phyloP scores from a whole-genome alignment of 495 filamentous ascomycete genomes.

The Annulohypoxylon maeteangense region DNA sequence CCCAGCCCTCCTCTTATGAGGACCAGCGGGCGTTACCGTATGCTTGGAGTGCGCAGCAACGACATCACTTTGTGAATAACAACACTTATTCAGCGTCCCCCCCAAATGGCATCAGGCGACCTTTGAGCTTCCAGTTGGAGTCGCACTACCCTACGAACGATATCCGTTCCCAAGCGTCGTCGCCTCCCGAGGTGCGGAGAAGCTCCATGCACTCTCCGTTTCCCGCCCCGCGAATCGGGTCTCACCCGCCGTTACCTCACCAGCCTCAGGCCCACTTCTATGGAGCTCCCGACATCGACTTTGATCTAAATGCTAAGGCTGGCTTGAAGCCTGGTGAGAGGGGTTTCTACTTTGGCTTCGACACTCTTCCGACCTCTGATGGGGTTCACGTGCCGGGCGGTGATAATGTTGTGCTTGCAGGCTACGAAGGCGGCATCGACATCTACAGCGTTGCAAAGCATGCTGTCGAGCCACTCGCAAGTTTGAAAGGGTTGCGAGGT shows the following conservation, averaged over 20 bases:
- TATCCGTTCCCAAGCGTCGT: constrained; percentile 56
- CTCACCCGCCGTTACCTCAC: constrained; percentile 80
- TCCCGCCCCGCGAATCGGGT: constrained; percentile 53
- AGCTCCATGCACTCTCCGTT: constrained; percentile 71
- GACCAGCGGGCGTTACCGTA: constrained; percentile 56
- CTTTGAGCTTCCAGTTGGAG: constrained; percentile 64
- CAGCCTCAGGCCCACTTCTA: constrained; percentile 79
- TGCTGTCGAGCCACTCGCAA: constrained; percentile 70
- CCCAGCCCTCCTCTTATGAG: constrained; percentile 65
- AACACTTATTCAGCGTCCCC: constrained; percentile 61
- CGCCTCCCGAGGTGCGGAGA: constrained; percentile 57
- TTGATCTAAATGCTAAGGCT: constrained; percentile 65
- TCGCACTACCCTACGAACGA: constrained; percentile 56
- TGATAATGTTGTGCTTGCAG: constrained; percentile 77
- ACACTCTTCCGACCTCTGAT: constrained; percentile 66
- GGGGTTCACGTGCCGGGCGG: constrained; percentile 60
- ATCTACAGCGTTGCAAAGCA: constrained; percentile 75
- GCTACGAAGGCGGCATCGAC: constrained; percentile 78
- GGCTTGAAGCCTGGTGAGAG: constrained; percentile 67
- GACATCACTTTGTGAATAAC: constrained; percentile 51
- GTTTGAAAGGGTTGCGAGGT: constrained; percentile 78
- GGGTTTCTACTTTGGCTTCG: constrained; percentile 84
- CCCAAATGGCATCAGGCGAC: constrained; percentile 55
- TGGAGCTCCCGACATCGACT: constrained; percentile 74
- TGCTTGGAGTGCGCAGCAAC: constrained; percentile 53